These are phyloP conservation scores for Fistulinella prunicolor DNA, from an alignment of 768 basidiomycete genomes.

Conservation along the genomic window DNA sequence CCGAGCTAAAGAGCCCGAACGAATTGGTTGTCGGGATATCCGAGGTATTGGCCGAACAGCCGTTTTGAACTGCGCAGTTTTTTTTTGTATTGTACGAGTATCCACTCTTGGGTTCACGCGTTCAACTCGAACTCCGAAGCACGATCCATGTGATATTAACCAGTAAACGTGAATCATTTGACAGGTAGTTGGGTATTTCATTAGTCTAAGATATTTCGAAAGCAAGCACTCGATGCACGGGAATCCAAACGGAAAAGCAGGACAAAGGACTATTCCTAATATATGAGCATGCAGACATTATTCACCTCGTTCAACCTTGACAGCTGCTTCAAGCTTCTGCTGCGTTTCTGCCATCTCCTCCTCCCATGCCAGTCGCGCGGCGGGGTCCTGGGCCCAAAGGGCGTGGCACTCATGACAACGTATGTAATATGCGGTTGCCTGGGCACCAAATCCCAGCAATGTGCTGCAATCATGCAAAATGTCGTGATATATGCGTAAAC, in stretches of 20 bases:
- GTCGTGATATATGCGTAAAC: conserved; percentile 8
- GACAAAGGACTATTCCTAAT: too few species aligned
- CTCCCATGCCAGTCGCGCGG: conserved; percentile 42
- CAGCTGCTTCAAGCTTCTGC: conserved; percentile 29
- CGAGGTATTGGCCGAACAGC: conserved; percentile 55
- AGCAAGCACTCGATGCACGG: too few species aligned
- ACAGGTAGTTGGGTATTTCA: too few species aligned
- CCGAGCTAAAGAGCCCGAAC: conserved; percentile 45
- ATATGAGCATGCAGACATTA: not conserved
- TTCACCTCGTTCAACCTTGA: not conserved
- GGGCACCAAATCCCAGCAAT: conserved; percentile 39
- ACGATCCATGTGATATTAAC: too few species aligned
- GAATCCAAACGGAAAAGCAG: too few species aligned
- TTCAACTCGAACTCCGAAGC: too few species aligned
- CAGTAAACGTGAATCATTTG: too few species aligned
- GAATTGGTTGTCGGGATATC: conserved; percentile 49
- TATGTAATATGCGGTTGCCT: conserved; percentile 44
- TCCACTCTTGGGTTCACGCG: too few species aligned
- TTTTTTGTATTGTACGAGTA: not conserved
- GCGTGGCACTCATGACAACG: conserved; percentile 48
- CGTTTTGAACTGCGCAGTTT: conserved; percentile 39
- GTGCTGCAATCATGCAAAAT: conserved; percentile 26
- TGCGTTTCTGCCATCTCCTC: conserved; percentile 40
- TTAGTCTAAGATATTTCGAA: too few species aligned
- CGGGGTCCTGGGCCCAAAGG: conserved; percentile 35